Percentiles rank a stretch among this genome's conserved stretches.
Evolutionary conservation across 2,329 filamentous ascomycete genomes (phyloP).

Genomic region (Alternaria novae-zelandiae): DNA sequence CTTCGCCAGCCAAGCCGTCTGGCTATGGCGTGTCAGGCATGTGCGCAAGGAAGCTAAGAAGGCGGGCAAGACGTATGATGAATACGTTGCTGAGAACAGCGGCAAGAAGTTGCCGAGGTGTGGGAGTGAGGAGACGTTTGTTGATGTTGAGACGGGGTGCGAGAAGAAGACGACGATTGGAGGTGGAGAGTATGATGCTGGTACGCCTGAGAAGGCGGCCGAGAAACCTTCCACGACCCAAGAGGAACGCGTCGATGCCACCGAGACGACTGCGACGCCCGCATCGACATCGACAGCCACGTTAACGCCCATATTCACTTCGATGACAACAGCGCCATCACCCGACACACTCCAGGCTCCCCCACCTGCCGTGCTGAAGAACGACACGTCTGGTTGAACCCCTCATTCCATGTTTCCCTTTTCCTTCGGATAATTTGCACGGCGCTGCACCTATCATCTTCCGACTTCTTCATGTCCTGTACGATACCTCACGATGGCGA

Average conservation of each 20-base stretch:
- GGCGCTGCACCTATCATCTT: background rate
- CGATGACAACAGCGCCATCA: background rate
- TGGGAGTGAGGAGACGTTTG: conserved; percentile 33
- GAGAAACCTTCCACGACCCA: background rate
- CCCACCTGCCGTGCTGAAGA: conserved; percentile 1
- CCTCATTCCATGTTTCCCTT: background rate
- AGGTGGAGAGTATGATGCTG: background rate
- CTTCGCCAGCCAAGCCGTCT: conserved; percentile 64
- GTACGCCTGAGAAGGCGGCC: background rate
- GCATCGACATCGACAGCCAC: background rate
- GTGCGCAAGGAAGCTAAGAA: conserved; percentile 60
- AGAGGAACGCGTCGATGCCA: background rate
- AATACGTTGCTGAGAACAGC: conserved; percentile 48
- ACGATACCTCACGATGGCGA: background rate
- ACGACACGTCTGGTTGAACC: background rate
- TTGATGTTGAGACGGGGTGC: conserved; percentile 33
- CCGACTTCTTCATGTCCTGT: background rate
- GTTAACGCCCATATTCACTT: background rate
- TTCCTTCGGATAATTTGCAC: background rate
- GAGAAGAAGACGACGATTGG: background rate
- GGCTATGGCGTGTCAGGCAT: conserved; percentile 62
- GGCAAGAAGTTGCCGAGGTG: conserved; percentile 30
- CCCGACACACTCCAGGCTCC: background rate
- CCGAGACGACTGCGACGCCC: background rate
- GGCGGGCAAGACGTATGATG: conserved; percentile 62